Percentiles rank a stretch among this genome's conserved stretches.
Conservation (phyloP, 305 asterid species). For the Solanum hybrid region DNA sequence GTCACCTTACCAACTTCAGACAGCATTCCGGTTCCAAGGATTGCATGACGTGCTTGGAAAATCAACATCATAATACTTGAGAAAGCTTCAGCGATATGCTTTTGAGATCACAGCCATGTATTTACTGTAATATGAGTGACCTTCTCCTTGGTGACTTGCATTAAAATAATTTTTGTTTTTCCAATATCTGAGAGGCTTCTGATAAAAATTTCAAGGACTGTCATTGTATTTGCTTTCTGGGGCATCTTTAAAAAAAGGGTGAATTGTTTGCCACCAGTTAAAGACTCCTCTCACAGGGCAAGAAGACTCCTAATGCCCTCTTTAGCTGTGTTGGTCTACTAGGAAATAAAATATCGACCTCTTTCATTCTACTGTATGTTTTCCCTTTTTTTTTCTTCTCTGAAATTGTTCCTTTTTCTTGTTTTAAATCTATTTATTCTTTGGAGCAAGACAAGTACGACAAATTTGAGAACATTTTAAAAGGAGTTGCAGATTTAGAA, state of each 20-base stretch:
- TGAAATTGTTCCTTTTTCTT: neutral
- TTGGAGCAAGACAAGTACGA: neutral
- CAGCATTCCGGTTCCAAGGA: slow-evolving; percentile 43
- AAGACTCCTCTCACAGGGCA: neutral
- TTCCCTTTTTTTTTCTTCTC: neutral
- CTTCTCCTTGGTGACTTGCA: neutral
- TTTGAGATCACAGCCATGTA: neutral
- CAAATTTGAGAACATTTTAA: too few relatives aligned
- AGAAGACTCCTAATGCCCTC: neutral
- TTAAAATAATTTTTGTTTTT: neutral
- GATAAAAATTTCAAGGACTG: neutral
- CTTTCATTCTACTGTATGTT: neutral
- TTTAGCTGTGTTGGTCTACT: neutral
- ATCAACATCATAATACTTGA: neutral
- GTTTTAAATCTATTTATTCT: neutral
- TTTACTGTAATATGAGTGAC: neutral
- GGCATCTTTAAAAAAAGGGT: neutral
- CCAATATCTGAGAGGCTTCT: neutral
- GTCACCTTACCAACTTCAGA: slow-evolving; percentile 76
- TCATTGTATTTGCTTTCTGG: neutral
- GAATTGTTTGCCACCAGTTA: neutral
- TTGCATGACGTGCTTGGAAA: slow-evolving; percentile 31
- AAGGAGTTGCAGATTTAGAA: neutral
- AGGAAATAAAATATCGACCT: neutral
- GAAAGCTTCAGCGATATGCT: neutral